Evolutionary conservation across 1,284 basidiomycete genomes (phyloP).

Genomic region (Pascua sp.): DNA sequence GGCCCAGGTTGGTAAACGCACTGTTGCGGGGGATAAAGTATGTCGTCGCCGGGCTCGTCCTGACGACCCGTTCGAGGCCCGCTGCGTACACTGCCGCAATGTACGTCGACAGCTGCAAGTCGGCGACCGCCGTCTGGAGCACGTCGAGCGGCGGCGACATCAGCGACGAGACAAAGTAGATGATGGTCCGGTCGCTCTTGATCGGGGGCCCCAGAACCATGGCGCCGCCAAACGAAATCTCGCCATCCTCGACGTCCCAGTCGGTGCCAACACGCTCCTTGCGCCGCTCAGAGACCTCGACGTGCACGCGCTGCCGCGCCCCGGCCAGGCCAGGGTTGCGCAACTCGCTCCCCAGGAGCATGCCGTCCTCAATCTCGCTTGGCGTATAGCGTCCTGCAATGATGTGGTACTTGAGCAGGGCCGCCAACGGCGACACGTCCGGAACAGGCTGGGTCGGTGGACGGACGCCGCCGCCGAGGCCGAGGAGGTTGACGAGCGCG

Average conservation of each 20-base stretch:
- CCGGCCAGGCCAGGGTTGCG: conserved; percentile 64
- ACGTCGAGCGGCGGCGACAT: conserved; percentile 77
- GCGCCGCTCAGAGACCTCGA: conserved; percentile 57
- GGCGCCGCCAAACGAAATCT: conserved; percentile 79
- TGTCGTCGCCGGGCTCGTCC: conserved; percentile 67
- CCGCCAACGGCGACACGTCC: conserved; percentile 37
- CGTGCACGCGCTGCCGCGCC: conserved; percentile 66
- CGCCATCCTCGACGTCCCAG: conserved; percentile 50
- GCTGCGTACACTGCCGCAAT: conserved; percentile 84
- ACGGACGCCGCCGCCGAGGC: too few species aligned
- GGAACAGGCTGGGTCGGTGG: too few species aligned
- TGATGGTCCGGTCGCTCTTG: conserved; percentile 65
- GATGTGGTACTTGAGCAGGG: conserved; percentile 69
- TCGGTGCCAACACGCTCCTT: conserved; percentile 43
- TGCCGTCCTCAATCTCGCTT: conserved; percentile 66
- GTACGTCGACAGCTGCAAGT: conserved; percentile 80
- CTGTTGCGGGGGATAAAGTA: conserved; percentile 83
- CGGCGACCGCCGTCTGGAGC: conserved; percentile 75
- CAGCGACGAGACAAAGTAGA: conserved; percentile 85
- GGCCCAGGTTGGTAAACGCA: conserved; percentile 82
- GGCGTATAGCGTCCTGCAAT: conserved; percentile 70
- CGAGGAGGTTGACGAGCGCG: too few species aligned
- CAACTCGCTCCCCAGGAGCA: conserved; percentile 75
- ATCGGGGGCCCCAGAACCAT: conserved; percentile 64
- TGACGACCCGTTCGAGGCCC: conserved; percentile 67